Evolutionary conservation across 768 basidiomycete genomes (phyloP).

Genomic region (Mycena epipterygia): DNA sequence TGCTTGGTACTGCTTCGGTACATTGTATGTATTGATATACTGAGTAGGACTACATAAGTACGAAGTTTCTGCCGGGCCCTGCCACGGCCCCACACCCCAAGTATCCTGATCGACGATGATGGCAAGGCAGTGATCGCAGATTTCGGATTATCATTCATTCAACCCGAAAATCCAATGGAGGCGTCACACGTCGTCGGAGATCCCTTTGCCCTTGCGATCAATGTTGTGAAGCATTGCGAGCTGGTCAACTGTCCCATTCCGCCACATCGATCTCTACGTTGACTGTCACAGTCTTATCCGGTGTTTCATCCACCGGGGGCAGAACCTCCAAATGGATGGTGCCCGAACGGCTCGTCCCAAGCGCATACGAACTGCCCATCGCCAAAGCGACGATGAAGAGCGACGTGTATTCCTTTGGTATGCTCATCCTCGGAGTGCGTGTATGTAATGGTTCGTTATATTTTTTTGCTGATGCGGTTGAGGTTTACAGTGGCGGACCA

Average conservation of each 20-base stretch:
- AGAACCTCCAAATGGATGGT: constrained; percentile 49
- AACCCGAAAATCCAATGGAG: not conserved
- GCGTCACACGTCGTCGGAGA: not conserved
- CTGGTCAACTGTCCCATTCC: not conserved
- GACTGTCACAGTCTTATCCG: constrained; percentile 1
- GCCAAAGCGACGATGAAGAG: constrained; percentile 42
- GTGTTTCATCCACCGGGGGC: constrained; percentile 24
- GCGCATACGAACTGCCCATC: constrained; percentile 15
- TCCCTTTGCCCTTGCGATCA: constrained; percentile 5
- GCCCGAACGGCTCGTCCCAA: constrained; percentile 42
- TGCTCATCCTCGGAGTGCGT: constrained; percentile 38
- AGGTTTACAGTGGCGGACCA: no score
- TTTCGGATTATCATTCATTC: constrained; percentile 18
- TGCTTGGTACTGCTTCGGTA: no score
- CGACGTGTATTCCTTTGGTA: constrained; percentile 47
- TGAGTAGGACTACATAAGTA: no score
- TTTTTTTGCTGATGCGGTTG: no score
- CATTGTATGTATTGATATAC: no score
- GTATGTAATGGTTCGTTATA: no score
- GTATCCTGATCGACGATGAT: constrained; percentile 8
- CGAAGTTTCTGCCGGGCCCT: no score
- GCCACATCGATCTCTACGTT: constrained; percentile 1
- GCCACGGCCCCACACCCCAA: no score
- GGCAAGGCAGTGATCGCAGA: constrained; percentile 19
- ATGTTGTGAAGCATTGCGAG: not conserved